These are phyloP conservation scores for Neurospora sp. DNA, from an alignment of 495 filamentous ascomycete genomes.

Conservation along the genomic window DNA sequence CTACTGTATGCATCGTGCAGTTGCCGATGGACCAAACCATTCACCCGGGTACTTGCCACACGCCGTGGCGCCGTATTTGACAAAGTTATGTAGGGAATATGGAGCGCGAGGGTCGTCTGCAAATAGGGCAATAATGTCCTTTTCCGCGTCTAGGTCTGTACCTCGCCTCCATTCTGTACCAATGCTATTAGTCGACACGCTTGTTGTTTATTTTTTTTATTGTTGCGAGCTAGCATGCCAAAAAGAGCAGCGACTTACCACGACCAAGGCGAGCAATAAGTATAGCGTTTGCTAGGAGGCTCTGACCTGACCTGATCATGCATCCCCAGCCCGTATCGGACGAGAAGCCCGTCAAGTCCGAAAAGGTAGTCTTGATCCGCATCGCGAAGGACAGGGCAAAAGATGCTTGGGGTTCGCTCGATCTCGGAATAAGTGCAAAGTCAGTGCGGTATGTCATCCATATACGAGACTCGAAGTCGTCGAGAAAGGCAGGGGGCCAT, in stretches of 20 bases:
- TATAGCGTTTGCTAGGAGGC: conserved; percentile 80
- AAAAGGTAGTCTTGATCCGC: conserved; percentile 69
- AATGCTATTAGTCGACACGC: conserved; percentile 13
- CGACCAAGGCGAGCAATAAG: conserved; percentile 62
- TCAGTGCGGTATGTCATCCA: conserved; percentile 96
- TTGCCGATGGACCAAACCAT: conserved; percentile 99
- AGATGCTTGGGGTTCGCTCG: conserved; percentile 54
- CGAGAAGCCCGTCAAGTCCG: conserved; percentile 73
- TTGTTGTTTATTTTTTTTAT: neutral
- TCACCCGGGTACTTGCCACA: conserved; percentile 94
- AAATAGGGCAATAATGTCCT: conserved; percentile 68
- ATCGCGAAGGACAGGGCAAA: conserved; percentile 79
- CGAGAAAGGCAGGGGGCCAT: conserved; percentile 81
- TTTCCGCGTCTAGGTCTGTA: conserved; percentile 50
- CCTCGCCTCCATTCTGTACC: conserved; percentile 67
- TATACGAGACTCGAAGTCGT: conserved; percentile 85
- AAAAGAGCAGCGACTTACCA: conserved; percentile 42
- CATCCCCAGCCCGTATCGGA: conserved; percentile 97
- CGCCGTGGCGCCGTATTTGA: conserved; percentile 72
- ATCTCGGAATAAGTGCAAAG: conserved; percentile 75
- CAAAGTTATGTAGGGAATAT: conserved; percentile 94
- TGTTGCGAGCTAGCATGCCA: neutral
- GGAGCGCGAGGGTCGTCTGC: conserved; percentile 78
- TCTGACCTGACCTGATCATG: conserved; percentile 97
- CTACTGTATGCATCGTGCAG: conserved; percentile 90